These are phyloP conservation scores for Penicillium sp. DNA, from an alignment of 2,329 filamentous ascomycete genomes.

Conservation along the genomic window DNA sequence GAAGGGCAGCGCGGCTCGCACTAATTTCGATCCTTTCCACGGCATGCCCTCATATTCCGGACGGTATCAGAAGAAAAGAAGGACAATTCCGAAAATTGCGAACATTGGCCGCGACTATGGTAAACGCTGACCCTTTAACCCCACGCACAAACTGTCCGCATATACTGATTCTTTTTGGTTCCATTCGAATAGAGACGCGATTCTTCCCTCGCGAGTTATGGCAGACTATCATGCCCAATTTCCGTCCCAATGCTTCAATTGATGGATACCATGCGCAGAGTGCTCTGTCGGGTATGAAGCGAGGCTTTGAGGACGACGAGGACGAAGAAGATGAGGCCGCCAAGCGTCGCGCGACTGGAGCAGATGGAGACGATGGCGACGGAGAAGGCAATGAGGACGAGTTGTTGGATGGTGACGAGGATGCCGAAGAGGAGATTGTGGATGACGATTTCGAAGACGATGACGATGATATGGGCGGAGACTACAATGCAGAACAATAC, in stretches of 20 bases:
- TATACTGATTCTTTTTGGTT: not conserved
- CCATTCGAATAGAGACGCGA: conserved; percentile 42
- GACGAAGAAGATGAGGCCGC: conserved; percentile 33
- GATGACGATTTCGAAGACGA: conserved; percentile 58
- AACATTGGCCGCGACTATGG: conserved; percentile 46
- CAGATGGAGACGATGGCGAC: conserved; percentile 25
- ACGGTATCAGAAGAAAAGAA: conserved; percentile 52
- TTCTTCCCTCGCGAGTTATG: conserved; percentile 57
- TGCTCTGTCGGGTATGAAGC: conserved; percentile 23
- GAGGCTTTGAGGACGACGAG: conserved; percentile 43
- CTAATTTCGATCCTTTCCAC: conserved; percentile 55
- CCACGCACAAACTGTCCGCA: not conserved
- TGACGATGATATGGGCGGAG: conserved; percentile 53
- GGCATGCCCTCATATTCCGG: conserved; percentile 57
- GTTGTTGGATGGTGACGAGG: conserved; percentile 39
- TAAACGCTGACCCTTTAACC: conserved; percentile 25
- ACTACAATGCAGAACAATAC: conserved; percentile 61
- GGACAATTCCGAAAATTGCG: conserved; percentile 50
- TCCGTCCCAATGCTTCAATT: conserved; percentile 30
- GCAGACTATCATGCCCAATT: conserved; percentile 47
- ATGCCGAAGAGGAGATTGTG: conserved; percentile 48
- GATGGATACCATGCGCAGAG: conserved; percentile 23
- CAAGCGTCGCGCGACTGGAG: conserved; percentile 30
- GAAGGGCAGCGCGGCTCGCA: conserved; percentile 39
- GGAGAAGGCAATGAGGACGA: conserved; percentile 27